A percentile compares a stretch with the other conserved stretches of the same genome.
These are phyloP conservation scores for Dendrobium chrysotoxum DNA, from an alignment of 106 monocot species.

Conservation along the genomic window DNA sequence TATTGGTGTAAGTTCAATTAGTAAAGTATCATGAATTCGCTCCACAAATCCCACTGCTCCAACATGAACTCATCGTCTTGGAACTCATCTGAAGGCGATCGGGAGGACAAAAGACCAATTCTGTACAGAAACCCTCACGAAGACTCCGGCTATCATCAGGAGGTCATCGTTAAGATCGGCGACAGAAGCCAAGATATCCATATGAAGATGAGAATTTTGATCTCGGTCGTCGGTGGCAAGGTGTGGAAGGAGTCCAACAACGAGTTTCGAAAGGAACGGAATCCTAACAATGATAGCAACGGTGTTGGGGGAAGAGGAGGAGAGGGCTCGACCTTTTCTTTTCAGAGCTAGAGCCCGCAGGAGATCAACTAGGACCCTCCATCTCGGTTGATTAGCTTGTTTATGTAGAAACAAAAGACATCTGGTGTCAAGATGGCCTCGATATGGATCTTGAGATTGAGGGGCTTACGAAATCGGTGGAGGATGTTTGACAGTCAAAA, in stretches of 20 bases:
- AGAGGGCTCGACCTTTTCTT: not conserved
- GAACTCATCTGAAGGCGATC: too few species aligned
- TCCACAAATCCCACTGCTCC: too few species aligned
- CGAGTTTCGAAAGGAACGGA: conserved; percentile 30
- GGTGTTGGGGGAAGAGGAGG: not conserved
- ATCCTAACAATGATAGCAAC: not conserved
- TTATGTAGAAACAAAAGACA: conserved; percentile 38
- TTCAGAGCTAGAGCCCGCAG: not conserved
- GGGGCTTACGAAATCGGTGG: conserved; percentile 25
- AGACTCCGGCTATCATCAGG: conserved; percentile 2
- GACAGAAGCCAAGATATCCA: conserved; percentile 9
- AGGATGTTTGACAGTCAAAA: conserved; percentile 18
- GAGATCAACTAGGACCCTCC: conserved; percentile 39
- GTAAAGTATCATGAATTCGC: too few species aligned
- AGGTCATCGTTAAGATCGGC: conserved; percentile 51
- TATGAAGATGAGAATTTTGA: not conserved
- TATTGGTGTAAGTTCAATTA: too few species aligned
- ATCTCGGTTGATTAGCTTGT: conserved; percentile 36
- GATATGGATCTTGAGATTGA: conserved; percentile 67
- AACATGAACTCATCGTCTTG: too few species aligned
- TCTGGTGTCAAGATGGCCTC: conserved; percentile 33
- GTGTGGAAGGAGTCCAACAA: conserved; percentile 27
- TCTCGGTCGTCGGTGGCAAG: not conserved
- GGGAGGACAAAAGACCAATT: conserved; percentile 18
- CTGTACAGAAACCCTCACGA: conserved; percentile 17